Conservation (phyloP, 2,329 filamentous ascomycete genomes). For the Neonectria magnoliae region DNA sequence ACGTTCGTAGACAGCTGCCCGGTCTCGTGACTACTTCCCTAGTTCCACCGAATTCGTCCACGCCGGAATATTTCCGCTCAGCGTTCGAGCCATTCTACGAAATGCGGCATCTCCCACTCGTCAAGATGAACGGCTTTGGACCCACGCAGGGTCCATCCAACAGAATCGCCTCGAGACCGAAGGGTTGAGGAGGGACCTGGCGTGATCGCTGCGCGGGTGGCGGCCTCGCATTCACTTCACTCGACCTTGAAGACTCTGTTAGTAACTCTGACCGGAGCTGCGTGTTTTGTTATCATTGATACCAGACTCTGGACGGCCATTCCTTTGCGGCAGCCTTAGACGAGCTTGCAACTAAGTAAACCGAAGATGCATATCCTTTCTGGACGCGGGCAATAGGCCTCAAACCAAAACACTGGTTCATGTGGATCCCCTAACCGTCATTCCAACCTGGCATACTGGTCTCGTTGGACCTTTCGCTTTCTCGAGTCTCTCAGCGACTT, state of each 20-base stretch:
- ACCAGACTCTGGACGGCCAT: slow-evolving; percentile 1
- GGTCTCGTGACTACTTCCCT: slow-evolving; percentile 5
- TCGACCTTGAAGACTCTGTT: neutral
- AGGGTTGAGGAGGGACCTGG: neutral
- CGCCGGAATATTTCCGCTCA: neutral
- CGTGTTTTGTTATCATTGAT: neutral
- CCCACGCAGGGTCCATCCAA: slow-evolving; percentile 1
- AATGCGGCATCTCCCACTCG: slow-evolving; percentile 6
- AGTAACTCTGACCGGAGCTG: neutral
- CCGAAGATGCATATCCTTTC: slow-evolving; percentile 10
- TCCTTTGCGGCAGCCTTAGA: slow-evolving; percentile 3
- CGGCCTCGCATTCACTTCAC: neutral
- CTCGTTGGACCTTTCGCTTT: neutral
- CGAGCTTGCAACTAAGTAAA: neutral
- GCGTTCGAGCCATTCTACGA: slow-evolving; percentile 1
- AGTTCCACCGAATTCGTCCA: neutral
- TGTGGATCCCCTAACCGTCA: slow-evolving; percentile 15
- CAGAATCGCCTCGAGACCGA: neutral
- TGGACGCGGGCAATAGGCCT: neutral
- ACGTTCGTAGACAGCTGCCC: neutral
- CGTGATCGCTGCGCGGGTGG: too few relatives aligned
- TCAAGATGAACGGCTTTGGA: neutral
- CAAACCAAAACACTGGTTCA: neutral
- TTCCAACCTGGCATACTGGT: slow-evolving; percentile 15
- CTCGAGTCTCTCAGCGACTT: neutral